Evolutionary conservation across 495 filamentous ascomycete genomes (phyloP).

Genomic region (Trichoderma gamsii): DNA sequence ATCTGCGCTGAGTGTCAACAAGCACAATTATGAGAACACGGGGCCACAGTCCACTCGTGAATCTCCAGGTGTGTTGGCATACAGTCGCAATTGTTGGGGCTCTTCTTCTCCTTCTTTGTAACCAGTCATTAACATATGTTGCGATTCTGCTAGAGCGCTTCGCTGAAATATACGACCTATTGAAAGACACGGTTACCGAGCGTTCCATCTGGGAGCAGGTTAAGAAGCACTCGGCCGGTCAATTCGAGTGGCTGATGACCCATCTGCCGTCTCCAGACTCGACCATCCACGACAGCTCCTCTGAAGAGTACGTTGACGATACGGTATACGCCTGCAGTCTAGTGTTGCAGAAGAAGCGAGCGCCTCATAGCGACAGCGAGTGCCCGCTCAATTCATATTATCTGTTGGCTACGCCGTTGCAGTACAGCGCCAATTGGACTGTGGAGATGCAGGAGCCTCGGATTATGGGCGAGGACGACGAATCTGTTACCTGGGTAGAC

Average conservation of each 20-base stretch:
- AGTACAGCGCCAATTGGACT: not conserved
- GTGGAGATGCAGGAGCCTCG: constrained; percentile 8
- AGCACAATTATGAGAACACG: constrained; percentile 10
- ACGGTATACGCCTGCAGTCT: constrained; percentile 43
- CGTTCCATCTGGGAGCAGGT: constrained; percentile 19
- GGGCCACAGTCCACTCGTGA: not conserved
- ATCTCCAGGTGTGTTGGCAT: constrained; percentile 7
- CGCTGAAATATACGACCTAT: constrained; percentile 5
- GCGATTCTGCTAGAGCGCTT: not conserved
- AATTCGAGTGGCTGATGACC: constrained; percentile 43
- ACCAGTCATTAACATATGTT: constrained; percentile 4
- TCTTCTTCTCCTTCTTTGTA: not conserved
- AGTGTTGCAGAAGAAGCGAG: constrained; percentile 26
- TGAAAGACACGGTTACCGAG: constrained; percentile 10
- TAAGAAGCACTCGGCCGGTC: constrained; percentile 45
- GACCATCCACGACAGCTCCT: constrained; percentile 19
- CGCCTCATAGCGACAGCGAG: not conserved
- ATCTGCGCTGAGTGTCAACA: not conserved
- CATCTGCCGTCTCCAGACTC: constrained; percentile 24
- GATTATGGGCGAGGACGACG: constrained; percentile 24
- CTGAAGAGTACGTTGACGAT: constrained; percentile 21
- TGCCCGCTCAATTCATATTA: constrained; percentile 7
- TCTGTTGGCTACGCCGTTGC: not conserved
- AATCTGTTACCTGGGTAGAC: constrained; percentile 15
- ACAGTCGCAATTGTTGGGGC: not conserved